Percentiles rank a stretch among this genome's conserved stretches.
Conservation (phyloP, 306 rosid genomes). For the Acacia crassicarpa region DNA sequence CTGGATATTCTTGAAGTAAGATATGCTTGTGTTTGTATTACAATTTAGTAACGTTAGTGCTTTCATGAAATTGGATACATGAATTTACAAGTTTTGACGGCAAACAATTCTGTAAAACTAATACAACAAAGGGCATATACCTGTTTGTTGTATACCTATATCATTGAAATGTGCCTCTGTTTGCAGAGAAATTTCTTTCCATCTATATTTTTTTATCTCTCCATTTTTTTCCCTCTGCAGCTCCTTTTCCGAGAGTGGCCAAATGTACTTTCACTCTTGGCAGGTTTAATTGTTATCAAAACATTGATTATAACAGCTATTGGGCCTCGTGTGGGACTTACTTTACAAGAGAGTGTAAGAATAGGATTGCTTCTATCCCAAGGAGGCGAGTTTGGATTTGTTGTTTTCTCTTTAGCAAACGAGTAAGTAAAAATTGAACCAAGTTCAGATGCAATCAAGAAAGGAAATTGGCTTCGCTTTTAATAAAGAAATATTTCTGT, state of each 20-base stretch:
- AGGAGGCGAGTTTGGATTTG: conserved; percentile 98
- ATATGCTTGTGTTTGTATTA: not conserved
- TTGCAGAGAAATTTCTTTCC: conserved; percentile 7
- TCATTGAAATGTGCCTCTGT: not conserved
- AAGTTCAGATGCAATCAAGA: conserved; percentile 13
- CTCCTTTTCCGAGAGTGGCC: conserved; percentile 97
- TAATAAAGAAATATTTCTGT: conserved; percentile 25
- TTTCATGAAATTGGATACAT: conserved; percentile 5
- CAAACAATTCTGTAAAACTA: not conserved
- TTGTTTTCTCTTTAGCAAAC: conserved; percentile 95
- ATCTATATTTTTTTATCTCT: not conserved
- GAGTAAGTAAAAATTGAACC: conserved; percentile 45
- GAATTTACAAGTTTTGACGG: not conserved
- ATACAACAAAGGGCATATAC: conserved; percentile 8
- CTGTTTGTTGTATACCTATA: not conserved
- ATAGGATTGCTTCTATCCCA: conserved; percentile 95
- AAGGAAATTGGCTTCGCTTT: conserved; percentile 21
- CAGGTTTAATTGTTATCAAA: conserved; percentile 84
- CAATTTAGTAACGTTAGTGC: not conserved
- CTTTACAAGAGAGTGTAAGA: conserved; percentile 91
- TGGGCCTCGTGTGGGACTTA: conserved; percentile 98
- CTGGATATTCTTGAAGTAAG: not conserved
- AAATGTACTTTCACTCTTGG: conserved; percentile 90
- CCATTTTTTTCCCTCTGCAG: conserved; percentile 39
- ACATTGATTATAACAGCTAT: conserved; percentile 89